Conservation (phyloP, 768 basidiomycete species). For the Lyophyllum semitale region DNA sequence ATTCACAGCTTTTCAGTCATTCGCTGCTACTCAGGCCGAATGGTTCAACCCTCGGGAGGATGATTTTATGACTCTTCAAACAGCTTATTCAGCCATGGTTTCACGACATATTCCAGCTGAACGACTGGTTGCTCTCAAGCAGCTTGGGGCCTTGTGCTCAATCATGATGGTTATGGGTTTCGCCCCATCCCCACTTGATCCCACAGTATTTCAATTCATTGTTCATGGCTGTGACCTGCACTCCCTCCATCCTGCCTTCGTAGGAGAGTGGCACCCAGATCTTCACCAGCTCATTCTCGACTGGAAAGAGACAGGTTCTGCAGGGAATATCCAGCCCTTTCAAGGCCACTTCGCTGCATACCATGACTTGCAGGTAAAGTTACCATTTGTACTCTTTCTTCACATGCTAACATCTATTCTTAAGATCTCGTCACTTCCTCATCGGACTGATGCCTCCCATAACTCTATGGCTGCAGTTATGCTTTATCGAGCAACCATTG, state of each 20-base stretch:
- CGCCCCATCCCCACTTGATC: not conserved
- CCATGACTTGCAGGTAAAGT: constrained; percentile 2
- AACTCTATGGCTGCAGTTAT: constrained; percentile 1
- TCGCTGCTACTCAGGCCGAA: not conserved
- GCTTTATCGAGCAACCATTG: constrained; percentile 7
- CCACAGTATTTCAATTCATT: not conserved
- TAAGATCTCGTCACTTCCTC: not conserved
- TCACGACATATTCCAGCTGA: not conserved
- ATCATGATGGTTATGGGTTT: not conserved
- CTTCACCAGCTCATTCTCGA: not conserved
- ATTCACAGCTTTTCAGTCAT: not conserved
- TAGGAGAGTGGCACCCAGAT: not conserved
- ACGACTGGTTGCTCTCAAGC: not conserved
- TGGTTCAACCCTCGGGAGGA: not conserved
- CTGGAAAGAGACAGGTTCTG: not conserved
- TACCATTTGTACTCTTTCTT: not conserved
- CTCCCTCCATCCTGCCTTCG: not conserved
- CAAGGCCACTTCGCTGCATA: constrained; percentile 2
- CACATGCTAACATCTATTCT: not conserved
- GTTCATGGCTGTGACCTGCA: not conserved
- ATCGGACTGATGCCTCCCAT: constrained; percentile 1
- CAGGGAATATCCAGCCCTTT: not conserved
- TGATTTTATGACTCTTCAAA: not conserved
- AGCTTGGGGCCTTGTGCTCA: not conserved
- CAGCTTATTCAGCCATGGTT: not conserved